phyloP scores from a whole-genome alignment of 2,329 filamentous ascomycete genomes.

The Ophiostoma angusticollis region DNA sequence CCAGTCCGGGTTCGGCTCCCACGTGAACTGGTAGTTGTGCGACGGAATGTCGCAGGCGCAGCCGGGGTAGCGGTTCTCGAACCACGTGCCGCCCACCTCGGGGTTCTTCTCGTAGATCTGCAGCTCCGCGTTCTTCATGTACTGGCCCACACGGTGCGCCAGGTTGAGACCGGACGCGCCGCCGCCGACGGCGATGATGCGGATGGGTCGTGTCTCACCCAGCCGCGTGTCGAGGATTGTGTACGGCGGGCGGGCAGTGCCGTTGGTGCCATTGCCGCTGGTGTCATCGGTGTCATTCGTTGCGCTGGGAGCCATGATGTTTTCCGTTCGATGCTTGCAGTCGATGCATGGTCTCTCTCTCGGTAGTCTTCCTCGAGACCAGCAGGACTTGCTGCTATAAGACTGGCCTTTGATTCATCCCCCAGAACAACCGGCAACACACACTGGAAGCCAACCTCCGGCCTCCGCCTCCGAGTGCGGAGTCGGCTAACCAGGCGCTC shows the following conservation, averaged over 20 bases:
- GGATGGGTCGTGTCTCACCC: conserved; percentile 9
- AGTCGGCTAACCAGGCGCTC: too few species aligned
- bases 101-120: conserved; percentile 13
- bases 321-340: too few species aligned
- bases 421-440: too few species aligned
- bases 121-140: conserved; percentile 10
- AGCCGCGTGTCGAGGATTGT: conserved; percentile 6
- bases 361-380: too few species aligned
- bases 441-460: too few species aligned
- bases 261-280: neutral
- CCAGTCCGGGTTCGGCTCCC: conserved; percentile 12
- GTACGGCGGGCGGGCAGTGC: conserved; percentile 4
- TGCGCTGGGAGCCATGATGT: too few species aligned
- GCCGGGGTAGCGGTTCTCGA: conserved; percentile 14
- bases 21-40: conserved; percentile 13
- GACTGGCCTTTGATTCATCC: too few species aligned
- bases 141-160: conserved; percentile 5
- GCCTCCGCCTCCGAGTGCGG: too few species aligned
- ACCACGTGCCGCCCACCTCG: conserved; percentile 11
- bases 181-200: conserved; percentile 30
- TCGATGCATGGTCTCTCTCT: too few species aligned
- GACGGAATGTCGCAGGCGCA: conserved; percentile 15
- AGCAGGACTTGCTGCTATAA: too few species aligned
- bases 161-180: conserved; percentile 18
- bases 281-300: too few species aligned